Base-by-base conservation (phyloP, 805 yeast genomes). In the Deakozyma indianensis region DNA sequence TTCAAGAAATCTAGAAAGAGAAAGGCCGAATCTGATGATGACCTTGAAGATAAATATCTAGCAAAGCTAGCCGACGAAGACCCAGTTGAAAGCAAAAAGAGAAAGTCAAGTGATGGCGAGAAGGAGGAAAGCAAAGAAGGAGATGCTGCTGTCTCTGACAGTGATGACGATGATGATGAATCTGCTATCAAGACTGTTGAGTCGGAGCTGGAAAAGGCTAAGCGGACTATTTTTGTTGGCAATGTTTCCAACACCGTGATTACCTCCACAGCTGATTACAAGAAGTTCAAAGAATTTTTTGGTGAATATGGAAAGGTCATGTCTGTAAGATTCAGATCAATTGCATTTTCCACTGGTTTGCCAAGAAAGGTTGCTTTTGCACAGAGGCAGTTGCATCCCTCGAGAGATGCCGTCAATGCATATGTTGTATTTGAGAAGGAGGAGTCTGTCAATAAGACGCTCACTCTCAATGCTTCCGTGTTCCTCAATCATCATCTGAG, bases 291-390 rank as follows among this genome's bases (percentile, higher is more conserved):
- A 60, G 68, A 67, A 50, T 63, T 73, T n/a, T 83, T 90, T 53
- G 45, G 43, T 14, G 45, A 48, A 5, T 47, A 57, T 45, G 83
- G 83, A 11, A 61, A 65, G 21, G 68, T 90, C 43, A 80, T 77
- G 42, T 83, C 95, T 11, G 70, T 87, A 43, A 73, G 99, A 61
- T 92, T 87, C 69, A 75, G 99, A 64, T 87, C 96, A 2, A 81
- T 92, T 52, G 84, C 95, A 2, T 85, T 88, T 51, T 78, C 81
- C 46, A 94, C 87, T 57, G 78, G 83, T 27, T 69, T 87, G 43
- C 97, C 97, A 45, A 75, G 96, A 60, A 90, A 87, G 58, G 87
- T 84, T 29, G 97, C 98, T 0, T 86, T 80, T 59, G 80, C 83
- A 49, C 75, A 79, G 55, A 85, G 84, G 58, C 76, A 80, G 50